Percentiles rank a stretch among this genome's conserved stretches.
Conservation (phyloP, 352 stramenopile genomes). For the Phytophthora capsici region DNA sequence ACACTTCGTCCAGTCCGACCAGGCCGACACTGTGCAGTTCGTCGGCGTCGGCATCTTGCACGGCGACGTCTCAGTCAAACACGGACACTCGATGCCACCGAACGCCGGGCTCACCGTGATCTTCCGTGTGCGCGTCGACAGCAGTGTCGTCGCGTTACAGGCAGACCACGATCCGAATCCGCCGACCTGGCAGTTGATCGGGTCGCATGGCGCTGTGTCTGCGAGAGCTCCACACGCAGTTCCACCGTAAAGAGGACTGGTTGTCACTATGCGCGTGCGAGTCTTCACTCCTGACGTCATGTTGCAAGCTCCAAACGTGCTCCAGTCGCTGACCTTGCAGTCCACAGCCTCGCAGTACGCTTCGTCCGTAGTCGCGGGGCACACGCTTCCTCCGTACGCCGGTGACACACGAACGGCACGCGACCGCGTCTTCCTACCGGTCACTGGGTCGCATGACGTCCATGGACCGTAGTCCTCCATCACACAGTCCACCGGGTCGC, state of each 20-base stretch:
- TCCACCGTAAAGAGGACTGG: constrained; percentile 44
- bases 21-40: constrained; percentile 55
- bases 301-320: constrained; percentile 45
- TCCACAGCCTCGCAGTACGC: constrained; percentile 48
- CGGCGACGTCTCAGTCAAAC: constrained; percentile 39
- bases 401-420: constrained; percentile 31
- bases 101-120: constrained; percentile 41
- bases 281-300: constrained; percentile 39
- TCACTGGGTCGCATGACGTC: constrained; percentile 39
- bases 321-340: constrained; percentile 54
- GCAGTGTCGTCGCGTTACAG: constrained; percentile 39
- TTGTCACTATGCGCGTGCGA: constrained; percentile 37
- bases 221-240: constrained; percentile 36
- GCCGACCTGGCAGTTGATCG: constrained; percentile 58
- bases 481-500: constrained; percentile 50
- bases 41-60: constrained; percentile 52
- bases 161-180: constrained; percentile 36
- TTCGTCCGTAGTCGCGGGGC: constrained; percentile 34
- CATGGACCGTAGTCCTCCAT: constrained; percentile 39
- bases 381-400: constrained; percentile 51
- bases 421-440: constrained; percentile 41
- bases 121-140: constrained; percentile 36
- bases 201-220: constrained; percentile 46
- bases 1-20: constrained; percentile 57
- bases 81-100: constrained; percentile 48